Base-by-base conservation (phyloP, 1,139 yeast species). In the Oligophagozyma castellii region DNA sequence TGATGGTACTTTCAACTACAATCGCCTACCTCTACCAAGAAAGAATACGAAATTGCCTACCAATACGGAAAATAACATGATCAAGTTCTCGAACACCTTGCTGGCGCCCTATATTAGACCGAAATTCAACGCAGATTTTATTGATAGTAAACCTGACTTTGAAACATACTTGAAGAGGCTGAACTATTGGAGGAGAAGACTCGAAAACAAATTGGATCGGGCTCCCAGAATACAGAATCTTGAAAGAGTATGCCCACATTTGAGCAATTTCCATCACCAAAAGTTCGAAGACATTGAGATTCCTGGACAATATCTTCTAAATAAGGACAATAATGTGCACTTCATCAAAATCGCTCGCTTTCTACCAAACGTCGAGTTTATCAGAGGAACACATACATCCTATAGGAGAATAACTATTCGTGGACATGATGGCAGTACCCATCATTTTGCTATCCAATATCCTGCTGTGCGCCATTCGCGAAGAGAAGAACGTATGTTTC, bases 391-490 rank as follows among this genome's bases (percentile, higher is more conserved):
- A 5, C 83, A 83, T 37, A 79, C 89, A n/a, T 86, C 96, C 44
- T 83, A 81, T 55, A 79, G 89, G 51, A 68, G 95, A 26, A 63
- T 92, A 39, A 78, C 83, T 35, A 81, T 92, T 30, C 70, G 95
- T 31, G 98, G 96, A 6, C 81, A 81, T 44, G 95, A 89, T 52
- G 98, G 96, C 39, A 73, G 84, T 38, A 56, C 78, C 34, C 95
- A 89, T 54, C 73, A 89, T 26, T 92, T 89, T 63, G 93, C 95
- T 1, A 93, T 92, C 12, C 98, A 92, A 58, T 86, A 80, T 55
- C 98, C 99, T 4, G 94, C 98, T 12, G 95, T 95, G 7, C 73
- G 98, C 44, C 95, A 89, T 47, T 83, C 95, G 46, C 78, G 98
- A 48, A 73, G 98, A 34, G 99, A 92, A 53, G 99, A 92, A 50